A percentile compares a stretch with the other conserved stretches of the same genome.
phyloP scores from a whole-genome alignment of 1,284 basidiomycete species.

The Microbotryum silenes-acaulis region DNA sequence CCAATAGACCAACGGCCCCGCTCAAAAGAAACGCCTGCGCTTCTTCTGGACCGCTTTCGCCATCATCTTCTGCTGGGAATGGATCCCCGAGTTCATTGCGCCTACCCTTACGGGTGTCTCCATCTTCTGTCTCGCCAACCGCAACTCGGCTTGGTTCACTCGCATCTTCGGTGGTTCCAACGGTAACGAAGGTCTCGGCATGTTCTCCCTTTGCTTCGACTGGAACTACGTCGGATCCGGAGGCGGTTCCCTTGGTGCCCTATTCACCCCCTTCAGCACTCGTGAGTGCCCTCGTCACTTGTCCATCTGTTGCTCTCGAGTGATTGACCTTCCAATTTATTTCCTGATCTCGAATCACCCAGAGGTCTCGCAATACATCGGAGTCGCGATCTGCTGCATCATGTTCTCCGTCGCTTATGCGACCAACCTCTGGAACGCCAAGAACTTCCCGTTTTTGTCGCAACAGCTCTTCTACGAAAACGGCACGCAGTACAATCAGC shows the following conservation, averaged over 20 bases:
- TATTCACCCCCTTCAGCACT: constrained; percentile 28
- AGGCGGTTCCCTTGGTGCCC: constrained; percentile 28
- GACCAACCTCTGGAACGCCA: constrained; percentile 51
- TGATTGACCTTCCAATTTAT: too few relatives aligned
- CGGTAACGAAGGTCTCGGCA: constrained; percentile 57
- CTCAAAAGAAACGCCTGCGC: constrained; percentile 33
- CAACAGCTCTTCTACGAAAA: constrained; percentile 52
- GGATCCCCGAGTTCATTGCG: constrained; percentile 47
- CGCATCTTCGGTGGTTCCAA: constrained; percentile 57
- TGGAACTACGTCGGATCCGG: constrained; percentile 42
- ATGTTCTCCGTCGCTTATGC: constrained; percentile 54
- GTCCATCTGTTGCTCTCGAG: too few relatives aligned
- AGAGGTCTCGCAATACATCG: constrained; percentile 24
- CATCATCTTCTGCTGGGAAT: constrained; percentile 38
- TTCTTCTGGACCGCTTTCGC: constrained; percentile 37
- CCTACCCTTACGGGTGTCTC: constrained; percentile 37
- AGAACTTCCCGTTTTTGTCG: constrained; percentile 55
- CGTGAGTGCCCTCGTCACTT: neutral
- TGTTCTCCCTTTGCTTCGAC: constrained; percentile 48
- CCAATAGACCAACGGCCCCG: constrained; percentile 29
- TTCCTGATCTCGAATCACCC: too few relatives aligned
- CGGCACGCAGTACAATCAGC: constrained; percentile 53
- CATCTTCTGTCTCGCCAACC: constrained; percentile 55
- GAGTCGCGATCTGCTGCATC: constrained; percentile 41
- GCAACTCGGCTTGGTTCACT: constrained; percentile 51